Evolutionary conservation across 352 stramenopile genomes (phyloP).

Genomic region (Globisporangium apiculatum): DNA sequence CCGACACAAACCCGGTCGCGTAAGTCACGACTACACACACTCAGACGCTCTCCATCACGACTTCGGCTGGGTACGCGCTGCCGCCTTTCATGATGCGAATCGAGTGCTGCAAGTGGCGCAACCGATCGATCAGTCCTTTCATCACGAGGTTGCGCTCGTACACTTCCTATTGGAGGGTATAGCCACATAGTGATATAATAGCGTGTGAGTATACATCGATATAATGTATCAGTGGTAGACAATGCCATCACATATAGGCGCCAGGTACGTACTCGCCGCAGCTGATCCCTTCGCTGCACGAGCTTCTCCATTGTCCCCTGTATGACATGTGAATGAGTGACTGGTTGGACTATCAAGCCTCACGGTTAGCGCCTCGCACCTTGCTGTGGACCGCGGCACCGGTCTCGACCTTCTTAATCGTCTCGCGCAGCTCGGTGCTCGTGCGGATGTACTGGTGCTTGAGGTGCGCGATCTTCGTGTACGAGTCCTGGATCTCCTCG

Average conservation of each 20-base stretch:
- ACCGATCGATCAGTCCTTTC: slow-evolving; percentile 75
- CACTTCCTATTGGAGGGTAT: slow-evolving; percentile 39
- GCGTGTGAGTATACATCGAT: too few relatives aligned
- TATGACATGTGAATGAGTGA: background rate
- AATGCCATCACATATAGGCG: too few relatives aligned
- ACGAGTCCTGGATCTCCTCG: slow-evolving; percentile 84
- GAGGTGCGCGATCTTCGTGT: slow-evolving; percentile 70
- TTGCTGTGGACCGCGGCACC: slow-evolving; percentile 8
- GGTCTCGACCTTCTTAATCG: slow-evolving; percentile 43
- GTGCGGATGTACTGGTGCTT: slow-evolving; percentile 79
- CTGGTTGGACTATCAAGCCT: background rate
- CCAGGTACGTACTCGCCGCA: slow-evolving; percentile 42
- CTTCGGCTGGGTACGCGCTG: slow-evolving; percentile 41
- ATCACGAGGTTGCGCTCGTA: slow-evolving; percentile 83
- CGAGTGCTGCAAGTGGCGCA: slow-evolving; percentile 70
- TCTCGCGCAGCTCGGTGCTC: slow-evolving; percentile 50
- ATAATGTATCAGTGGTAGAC: too few relatives aligned
- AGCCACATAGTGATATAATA: too few relatives aligned
- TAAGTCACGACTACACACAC: too few relatives aligned
- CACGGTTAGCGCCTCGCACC: background rate
- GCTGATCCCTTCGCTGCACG: slow-evolving; percentile 52
- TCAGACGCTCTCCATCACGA: slow-evolving; percentile 79
- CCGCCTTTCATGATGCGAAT: slow-evolving; percentile 68
- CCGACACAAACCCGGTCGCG: too few relatives aligned
- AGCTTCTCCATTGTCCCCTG: slow-evolving; percentile 50